phyloP scores from a whole-genome alignment of 495 filamentous ascomycete species.

The Hypoxylon fragiforme region DNA sequence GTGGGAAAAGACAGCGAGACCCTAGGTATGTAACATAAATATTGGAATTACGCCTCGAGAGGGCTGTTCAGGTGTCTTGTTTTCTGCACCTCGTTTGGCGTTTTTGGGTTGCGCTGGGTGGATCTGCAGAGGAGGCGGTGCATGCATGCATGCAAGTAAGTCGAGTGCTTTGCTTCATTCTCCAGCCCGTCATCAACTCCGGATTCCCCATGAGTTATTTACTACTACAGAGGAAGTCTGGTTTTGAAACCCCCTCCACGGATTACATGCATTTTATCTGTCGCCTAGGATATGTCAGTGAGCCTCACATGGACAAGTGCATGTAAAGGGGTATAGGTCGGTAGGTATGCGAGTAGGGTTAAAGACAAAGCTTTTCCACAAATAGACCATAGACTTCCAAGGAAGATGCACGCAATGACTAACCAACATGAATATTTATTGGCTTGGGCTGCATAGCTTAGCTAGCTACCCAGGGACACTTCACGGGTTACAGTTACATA shows the following conservation, averaged over 20 bases:
- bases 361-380: conserved; percentile 21
- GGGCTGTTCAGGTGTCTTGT: background rate
- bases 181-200: conserved; percentile 6
- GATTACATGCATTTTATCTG: background rate
- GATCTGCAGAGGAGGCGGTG: conserved; percentile 22
- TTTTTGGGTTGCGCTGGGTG: conserved; percentile 9
- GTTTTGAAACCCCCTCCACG: no score
- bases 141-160: no score
- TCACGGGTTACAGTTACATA: conserved; percentile 23
- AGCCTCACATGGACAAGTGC: conserved; percentile 1
- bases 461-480: no score
- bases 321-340: conserved; percentile 8
- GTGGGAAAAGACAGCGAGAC: no score
- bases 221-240: background rate
- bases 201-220: conserved; percentile 1
- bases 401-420: conserved; percentile 4
- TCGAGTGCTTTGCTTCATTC: no score
- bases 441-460: conserved; percentile 23
- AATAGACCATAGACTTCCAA: conserved; percentile 16
- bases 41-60: conserved; percentile 1
- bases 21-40: background rate
- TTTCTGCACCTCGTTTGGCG: background rate
- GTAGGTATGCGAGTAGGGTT: no score
- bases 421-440: conserved; percentile 19
- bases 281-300: background rate